Evolutionary conservation across 306 rosid species (phyloP), one percentile per base, ranked within the genome.

Genomic region (Luffa aegyptiaca): DNA sequence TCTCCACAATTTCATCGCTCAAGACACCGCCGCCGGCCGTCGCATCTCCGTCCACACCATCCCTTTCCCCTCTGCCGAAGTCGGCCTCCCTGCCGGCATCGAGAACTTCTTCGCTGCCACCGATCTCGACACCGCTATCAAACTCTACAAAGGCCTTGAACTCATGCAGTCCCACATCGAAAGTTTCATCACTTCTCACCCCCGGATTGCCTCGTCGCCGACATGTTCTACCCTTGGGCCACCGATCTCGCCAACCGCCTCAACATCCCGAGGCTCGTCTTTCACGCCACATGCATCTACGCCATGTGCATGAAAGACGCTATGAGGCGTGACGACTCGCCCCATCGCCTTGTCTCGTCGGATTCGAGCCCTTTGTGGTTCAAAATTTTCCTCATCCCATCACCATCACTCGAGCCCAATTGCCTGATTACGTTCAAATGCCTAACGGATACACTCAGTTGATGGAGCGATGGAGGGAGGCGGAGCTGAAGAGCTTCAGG

Each of bases 171-270:
- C 2, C 31, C 26, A 57, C 1, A 57, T 57, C 10, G 88, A 87
- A 41, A 64, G 16, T 8, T 76, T 83, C 0, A 73, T 87, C 6
- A 16, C 20, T 6, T 62, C 61, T 8, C 79, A 45, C 45, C 31
- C 31, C 31, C 31, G 31, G 31, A 26, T 26, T 87, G 86, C 56
- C 48, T 87, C 2, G 85, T 87, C 71, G 71, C 88, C 2, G 87
- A 86, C 21, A 63, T 78, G 37, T 10, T 82, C 31, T 73, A 53
- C 59, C 64, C 85, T 0, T 86, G 87, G 90, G 71, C 64, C 1
- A 10, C 84, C 11, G 77, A 80, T 20, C 18, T 84, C 10, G 81
- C 87, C 1, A 17, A 14, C 65, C 59, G 64, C 4, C 53, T 86
- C 10, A 1, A 3, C 18, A 65, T 86, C 42, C 86, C 87, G 0